phyloP scores from a whole-genome alignment of 345 rosid genomes.

The Excoecaria agallocha region DNA sequence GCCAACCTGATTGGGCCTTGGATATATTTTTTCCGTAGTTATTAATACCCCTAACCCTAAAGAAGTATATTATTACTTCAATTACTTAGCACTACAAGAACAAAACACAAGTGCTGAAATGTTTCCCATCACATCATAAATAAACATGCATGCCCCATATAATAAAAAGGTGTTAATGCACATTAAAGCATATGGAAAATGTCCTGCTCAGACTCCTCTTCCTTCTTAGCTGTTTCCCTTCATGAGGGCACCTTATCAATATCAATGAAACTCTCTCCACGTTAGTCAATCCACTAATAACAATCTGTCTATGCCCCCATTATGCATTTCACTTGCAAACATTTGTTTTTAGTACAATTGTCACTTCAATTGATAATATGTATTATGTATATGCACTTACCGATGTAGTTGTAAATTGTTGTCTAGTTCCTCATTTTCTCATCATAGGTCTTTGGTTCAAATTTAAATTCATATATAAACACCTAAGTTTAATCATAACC shows the following conservation, averaged over 20 bases:
- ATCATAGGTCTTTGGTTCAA: too few species aligned
- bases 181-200: conserved; percentile 13
- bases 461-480: too few species aligned
- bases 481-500: too few species aligned
- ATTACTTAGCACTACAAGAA: background rate
- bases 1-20: too few species aligned
- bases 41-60: background rate
- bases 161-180: background rate
- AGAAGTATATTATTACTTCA: conserved; percentile 1
- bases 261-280: background rate
- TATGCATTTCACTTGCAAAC: background rate
- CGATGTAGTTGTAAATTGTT: too few species aligned
- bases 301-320: background rate
- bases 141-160: background rate
- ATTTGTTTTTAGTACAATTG: background rate
- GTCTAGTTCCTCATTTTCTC: too few species aligned
- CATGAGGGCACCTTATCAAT: background rate
- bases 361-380: too few species aligned
- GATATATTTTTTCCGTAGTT: too few species aligned
- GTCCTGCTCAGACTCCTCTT: background rate
- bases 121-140: conserved; percentile 6
- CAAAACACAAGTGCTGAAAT: conserved; percentile 9
- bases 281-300: background rate
- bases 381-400: too few species aligned
- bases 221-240: conserved; percentile 12